These are phyloP conservation scores for Calonectria crousiana DNA, from an alignment of 2,329 filamentous ascomycete genomes.

Conservation along the genomic window DNA sequence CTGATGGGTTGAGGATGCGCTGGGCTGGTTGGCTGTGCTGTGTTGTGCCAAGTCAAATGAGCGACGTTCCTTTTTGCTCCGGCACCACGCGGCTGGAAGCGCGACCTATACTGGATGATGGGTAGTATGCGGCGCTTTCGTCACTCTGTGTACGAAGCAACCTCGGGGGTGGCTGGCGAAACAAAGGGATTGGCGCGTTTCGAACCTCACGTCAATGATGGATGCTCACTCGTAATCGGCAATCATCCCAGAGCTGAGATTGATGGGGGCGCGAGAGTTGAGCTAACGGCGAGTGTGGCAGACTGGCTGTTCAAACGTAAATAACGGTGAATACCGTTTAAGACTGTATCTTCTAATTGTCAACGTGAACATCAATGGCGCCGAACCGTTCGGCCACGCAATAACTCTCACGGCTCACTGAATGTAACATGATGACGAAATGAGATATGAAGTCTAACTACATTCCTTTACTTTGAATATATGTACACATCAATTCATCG, in stretches of 20 bases:
- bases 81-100: constrained; percentile 19
- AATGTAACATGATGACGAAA: background rate
- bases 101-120: background rate
- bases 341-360: background rate
- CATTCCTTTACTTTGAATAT: background rate
- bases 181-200: constrained; percentile 19
- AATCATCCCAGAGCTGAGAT: constrained; percentile 6
- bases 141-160: background rate
- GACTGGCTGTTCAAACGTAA: background rate
- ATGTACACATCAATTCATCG: too few relatives aligned
- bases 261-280: background rate
- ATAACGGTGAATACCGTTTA: background rate
- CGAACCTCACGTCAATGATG: constrained; percentile 7
- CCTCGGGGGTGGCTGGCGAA: background rate
- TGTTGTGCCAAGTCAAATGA: constrained; percentile 17
- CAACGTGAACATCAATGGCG: background rate
- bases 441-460: background rate
- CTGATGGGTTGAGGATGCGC: constrained; percentile 8
- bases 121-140: background rate
- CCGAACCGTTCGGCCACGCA: background rate
- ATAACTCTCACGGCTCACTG: background rate
- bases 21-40: constrained; percentile 4
- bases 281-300: background rate
- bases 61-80: constrained; percentile 10
- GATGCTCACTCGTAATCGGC: constrained; percentile 15